Percentiles rank a stretch among this genome's conserved stretches.
Evolutionary conservation across 148 eudicot species (phyloP).

Genomic region (Amaranthus palmeri): DNA sequence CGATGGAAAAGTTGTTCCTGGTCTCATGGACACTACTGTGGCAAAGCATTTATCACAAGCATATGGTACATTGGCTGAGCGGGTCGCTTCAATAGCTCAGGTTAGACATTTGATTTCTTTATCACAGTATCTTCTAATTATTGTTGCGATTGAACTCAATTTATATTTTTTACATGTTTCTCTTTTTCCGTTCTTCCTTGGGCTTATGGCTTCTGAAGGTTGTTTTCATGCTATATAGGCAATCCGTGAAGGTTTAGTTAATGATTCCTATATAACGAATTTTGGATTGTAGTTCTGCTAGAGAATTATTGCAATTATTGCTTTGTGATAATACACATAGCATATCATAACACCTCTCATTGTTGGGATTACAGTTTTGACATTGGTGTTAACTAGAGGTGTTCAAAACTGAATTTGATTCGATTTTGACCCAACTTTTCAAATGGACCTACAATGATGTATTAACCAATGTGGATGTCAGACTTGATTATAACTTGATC

Average conservation of each 20-base stretch:
- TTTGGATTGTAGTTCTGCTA: neutral
- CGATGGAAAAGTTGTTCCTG: conserved; percentile 76
- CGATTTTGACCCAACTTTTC: too few species aligned
- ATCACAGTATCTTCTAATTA: neutral
- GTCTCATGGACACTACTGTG: conserved; percentile 85
- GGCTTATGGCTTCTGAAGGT: neutral
- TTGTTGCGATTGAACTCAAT: neutral
- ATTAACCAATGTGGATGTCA: too few species aligned
- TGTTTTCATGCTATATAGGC: too few species aligned
- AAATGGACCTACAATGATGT: too few species aligned
- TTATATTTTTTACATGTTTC: neutral
- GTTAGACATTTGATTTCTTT: conserved; percentile 23
- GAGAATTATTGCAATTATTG: too few species aligned
- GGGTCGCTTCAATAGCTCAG: conserved; percentile 91
- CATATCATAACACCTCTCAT: too few species aligned
- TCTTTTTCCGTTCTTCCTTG: neutral
- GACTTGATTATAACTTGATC: too few species aligned
- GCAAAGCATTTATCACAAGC: conserved; percentile 93
- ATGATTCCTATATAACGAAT: neutral
- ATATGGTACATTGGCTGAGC: conserved; percentile 77
- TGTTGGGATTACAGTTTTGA: too few species aligned
- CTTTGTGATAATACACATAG: too few species aligned
- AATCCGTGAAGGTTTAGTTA: neutral
- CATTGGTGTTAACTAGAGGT: too few species aligned
- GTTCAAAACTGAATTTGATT: too few species aligned